Evolutionary conservation across 352 stramenopile species (phyloP), one percentile per base, ranked within the genome.

Genomic region (Phytophthora fragariae): DNA sequence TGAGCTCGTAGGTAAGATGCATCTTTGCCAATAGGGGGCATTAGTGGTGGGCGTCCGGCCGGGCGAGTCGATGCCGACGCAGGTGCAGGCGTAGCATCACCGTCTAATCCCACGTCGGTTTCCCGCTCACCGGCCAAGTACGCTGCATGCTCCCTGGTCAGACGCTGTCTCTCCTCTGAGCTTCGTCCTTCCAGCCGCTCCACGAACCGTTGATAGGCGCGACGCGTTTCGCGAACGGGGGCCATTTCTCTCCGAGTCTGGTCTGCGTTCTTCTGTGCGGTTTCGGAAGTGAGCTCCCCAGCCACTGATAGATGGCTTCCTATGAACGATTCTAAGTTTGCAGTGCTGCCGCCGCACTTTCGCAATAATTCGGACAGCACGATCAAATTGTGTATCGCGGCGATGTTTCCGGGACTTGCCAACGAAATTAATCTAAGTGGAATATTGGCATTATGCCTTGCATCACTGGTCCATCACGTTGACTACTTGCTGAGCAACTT

Each of bases 11-110:
- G n/a, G 47, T 71, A 60, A 0, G 56, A n/a, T 8, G 2, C 5
- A 15, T 59, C 37, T 35, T 68, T 68, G 7, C 61, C 50, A 35
- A 55, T 60, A 5, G 60, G 47, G 29, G 33, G 47, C 5, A n/a
- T 10, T 3, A 11, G 33, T 3, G 10, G 10, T 1, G 37, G 19
- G 7, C 19, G 24, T 3, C 5, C 5, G 37, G 12, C 4, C 37
- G 37, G 14, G 37, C 37, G 37, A 12, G 14, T 44, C 11, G 37
- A 4, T 14, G 37, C 12, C 14, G 37, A 14, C 11, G 3, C 11
- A 37, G 46, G 17, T 24, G 31, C 27, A 24, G 27, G 12, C 27
- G 10, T 15, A 21, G 10, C 5, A 10, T 44, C 62, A 27, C 53
- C 29, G 2, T 31, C 46, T 29, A 65, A 65, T 8, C 62, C 56